phyloP scores from a whole-genome alignment of 164 flowering plant species.

The Aristolochia contorta region DNA sequence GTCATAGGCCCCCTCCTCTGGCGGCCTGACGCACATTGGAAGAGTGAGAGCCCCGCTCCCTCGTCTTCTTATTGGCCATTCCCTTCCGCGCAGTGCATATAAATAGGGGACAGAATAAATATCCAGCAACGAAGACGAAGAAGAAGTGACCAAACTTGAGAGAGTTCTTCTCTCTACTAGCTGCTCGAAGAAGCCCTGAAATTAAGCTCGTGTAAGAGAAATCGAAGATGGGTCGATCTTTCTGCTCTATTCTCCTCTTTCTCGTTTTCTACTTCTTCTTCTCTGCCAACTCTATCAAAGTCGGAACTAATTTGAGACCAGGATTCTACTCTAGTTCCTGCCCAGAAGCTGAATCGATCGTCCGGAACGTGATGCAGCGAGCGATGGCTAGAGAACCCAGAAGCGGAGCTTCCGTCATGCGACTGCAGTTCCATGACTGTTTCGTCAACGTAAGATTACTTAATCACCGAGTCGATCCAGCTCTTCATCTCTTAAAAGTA shows the following conservation, averaged over 20 bases:
- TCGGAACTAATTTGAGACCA: conserved; percentile 11
- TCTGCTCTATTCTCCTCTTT: too few relatives aligned
- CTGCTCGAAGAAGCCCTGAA: too few relatives aligned
- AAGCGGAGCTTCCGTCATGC: conserved; percentile 85
- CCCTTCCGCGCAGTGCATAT: not conserved
- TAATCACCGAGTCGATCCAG: not conserved
- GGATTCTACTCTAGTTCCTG: conserved; percentile 60
- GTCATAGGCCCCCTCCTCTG: too few relatives aligned
- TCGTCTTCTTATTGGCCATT: too few relatives aligned
- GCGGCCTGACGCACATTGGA: too few relatives aligned
- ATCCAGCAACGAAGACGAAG: too few relatives aligned
- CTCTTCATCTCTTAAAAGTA: not conserved
- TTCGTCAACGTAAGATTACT: conserved; percentile 64
- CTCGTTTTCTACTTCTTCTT: too few relatives aligned
- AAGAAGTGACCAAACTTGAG: not conserved
- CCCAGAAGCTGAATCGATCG: conserved; percentile 57
- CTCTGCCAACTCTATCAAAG: not conserved
- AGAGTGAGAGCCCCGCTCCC: too few relatives aligned
- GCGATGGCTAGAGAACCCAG: conserved; percentile 64
- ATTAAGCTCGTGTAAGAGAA: too few relatives aligned
- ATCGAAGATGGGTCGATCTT: too few relatives aligned
- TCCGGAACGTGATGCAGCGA: conserved; percentile 38
- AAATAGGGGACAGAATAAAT: too few relatives aligned
- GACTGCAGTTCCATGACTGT: conserved; percentile 94
- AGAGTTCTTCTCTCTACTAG: not conserved